Base-by-base conservation (phyloP, 2,329 filamentous ascomycete genomes). In the Talaromyces sp. region DNA sequence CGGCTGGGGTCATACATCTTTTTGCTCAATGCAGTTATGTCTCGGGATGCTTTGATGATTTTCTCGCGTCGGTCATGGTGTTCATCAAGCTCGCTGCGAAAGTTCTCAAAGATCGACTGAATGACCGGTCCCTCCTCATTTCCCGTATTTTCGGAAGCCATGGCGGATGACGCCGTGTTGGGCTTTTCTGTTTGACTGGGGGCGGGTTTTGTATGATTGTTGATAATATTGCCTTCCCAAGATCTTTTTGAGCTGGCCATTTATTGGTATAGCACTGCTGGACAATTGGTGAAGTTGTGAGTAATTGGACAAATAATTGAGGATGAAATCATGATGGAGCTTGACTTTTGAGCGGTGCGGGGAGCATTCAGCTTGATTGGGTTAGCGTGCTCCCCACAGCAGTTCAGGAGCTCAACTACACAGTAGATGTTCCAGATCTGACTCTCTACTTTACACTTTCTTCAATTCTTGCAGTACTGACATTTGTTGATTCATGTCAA, bases 21-120 rank as follows among this genome's bases (percentile, higher is more conserved):
- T 84, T 99, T 99, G 79, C 92, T 97, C 62, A 93, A 83, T 0
- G 92, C 93, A 7, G 95, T 99, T 66, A 99, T 91, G 76, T 99
- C 95, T 68, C 94, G 85, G 9, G 92, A 96, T 2, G 89, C 57
- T 81, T 98, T 99, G 74, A 96, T 91, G 70, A 97, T 88, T 62
- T 90, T 87, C 80, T 97, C 93, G 64, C 93, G 86, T 16, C 95
- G 89, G 78, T 98, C 95, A 77, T 99, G 92, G 75, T 98, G 94
- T 79, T 95, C 88, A 74, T 99, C 95, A 33, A 99, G 84, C 79
- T 97, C 93, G 72, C 90, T 85, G 60, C 93, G 89, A 76, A 98
- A 97, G 8, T 77, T 81, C 76, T 92, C 90, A 76, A 99, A 99
- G 85, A 98, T 93, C 69, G 88, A 75, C 52, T 62, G 64, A n/a